Evolutionary conservation across 768 basidiomycete genomes (phyloP), one percentile per base, ranked within the genome.

Genomic region (Pholiota microspora): DNA sequence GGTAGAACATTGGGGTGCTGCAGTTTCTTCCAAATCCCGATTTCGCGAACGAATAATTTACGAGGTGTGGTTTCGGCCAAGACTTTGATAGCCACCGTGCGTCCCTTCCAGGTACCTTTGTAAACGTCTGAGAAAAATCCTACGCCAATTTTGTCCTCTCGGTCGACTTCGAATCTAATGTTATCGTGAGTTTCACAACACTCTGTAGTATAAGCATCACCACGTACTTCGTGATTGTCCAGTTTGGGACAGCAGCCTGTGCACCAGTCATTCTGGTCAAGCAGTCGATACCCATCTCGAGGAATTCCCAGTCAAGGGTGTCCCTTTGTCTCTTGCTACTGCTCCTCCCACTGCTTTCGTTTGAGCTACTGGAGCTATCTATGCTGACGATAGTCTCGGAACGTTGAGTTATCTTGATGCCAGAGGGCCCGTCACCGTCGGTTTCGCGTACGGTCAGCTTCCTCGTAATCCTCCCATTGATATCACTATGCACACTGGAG

Each of bases 91-190:
- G 88, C 85, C 6, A 91, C 89, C 0, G 75, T 73, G 18, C 76
- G 75, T 2, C 76, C 79, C 31, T 81, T 76, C 90, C 92, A 94
- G 9, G 70, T 77, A 0, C 90, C 92, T n/a, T 77, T 75, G 68
- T 86, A 92, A 6, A 93, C 89, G 51, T 86, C 81, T 10, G 87
- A 87, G 71, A 91, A 89, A 69, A 81, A 85, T 0, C 91, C 90
- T 16, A 82, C 62, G 3, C 89, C 86, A 54, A 94, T 84, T 65
- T 83, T 80, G 53, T 75, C 71, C 32, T 85, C 85, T 2, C 83
- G 79, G 53, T 87, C 85, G 29, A 93, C 80, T 69, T 94, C 92
- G 62, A 88, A 89, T 49, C 82, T 83, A 24, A 5, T 38, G 3
- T n/a, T 45, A 59, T 48, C 59, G 51, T 29, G 42, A 31, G 27